Conservation (phyloP, 202 grass and related monocot species). For the Carex sylvatica region DNA sequence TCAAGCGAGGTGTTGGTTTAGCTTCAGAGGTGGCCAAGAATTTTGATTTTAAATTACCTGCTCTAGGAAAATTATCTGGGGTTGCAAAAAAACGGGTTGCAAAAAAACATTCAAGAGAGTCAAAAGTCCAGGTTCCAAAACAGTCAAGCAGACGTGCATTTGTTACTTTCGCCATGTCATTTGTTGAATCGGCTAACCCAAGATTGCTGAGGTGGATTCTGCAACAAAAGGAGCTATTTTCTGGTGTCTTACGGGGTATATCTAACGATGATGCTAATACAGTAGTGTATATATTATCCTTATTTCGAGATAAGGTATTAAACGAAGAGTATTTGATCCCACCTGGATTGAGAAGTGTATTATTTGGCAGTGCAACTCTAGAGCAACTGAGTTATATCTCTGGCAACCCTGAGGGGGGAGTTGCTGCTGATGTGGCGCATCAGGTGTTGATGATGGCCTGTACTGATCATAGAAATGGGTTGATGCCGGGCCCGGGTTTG, state of each 20-base stretch:
- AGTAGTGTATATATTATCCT: constrained; percentile 51
- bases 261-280: constrained; percentile 70
- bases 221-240: constrained; percentile 87
- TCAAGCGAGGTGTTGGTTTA: constrained; percentile 54
- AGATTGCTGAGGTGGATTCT: constrained; percentile 79
- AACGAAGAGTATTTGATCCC: constrained; percentile 66
- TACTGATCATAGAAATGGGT: constrained; percentile 81
- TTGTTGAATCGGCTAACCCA: constrained; percentile 74
- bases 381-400: constrained; percentile 80
- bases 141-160: constrained; percentile 52
- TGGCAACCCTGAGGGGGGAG: constrained; percentile 49
- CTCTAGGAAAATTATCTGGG: constrained; percentile 54
- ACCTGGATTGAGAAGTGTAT: constrained; percentile 78
- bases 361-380: constrained; percentile 86
- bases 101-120: constrained; percentile 56
- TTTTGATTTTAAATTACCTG: constrained; percentile 80
- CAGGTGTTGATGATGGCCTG: constrained; percentile 77
- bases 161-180: constrained; percentile 86
- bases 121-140: constrained; percentile 32
- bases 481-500: constrained; percentile 69
- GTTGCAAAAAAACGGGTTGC: constrained; percentile 50
- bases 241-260: constrained; percentile 62
- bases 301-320: constrained; percentile 64
- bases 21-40: constrained; percentile 70
- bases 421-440: constrained; percentile 63